A percentile compares a stretch with the other conserved stretches of the same genome.
Evolutionary conservation across 345 rosid genomes (phyloP).

Genomic region (Sapria himalayana): DNA sequence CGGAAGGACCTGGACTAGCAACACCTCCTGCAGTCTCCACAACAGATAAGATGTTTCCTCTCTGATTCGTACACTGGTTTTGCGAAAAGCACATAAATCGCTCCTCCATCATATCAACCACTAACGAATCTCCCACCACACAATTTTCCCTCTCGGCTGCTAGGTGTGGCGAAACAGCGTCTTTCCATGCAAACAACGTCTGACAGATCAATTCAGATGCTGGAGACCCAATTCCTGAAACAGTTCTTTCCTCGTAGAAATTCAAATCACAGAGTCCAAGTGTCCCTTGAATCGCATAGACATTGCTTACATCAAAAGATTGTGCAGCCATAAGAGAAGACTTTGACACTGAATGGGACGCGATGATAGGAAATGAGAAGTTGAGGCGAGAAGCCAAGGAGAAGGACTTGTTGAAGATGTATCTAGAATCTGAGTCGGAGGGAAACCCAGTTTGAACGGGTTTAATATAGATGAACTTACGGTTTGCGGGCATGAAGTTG

Average conservation of each 20-base stretch:
- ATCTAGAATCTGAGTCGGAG: slow-evolving; percentile 68
- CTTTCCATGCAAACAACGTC: slow-evolving; percentile 69
- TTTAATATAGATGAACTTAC: slow-evolving; percentile 52
- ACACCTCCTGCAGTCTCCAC: slow-evolving; percentile 95
- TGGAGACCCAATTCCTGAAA: slow-evolving; percentile 9
- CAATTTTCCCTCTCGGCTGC: slow-evolving; percentile 60
- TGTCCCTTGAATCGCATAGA: not conserved
- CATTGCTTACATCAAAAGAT: slow-evolving; percentile 8
- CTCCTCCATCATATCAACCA: slow-evolving; percentile 24
- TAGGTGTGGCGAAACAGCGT: slow-evolving; percentile 80
- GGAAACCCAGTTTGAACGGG: slow-evolving; percentile 93
- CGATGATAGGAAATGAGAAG: slow-evolving; percentile 17
- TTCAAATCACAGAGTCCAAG: slow-evolving; percentile 29
- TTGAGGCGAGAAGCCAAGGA: slow-evolving; percentile 33
- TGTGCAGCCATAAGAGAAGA: slow-evolving; percentile 37
- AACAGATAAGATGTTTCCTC: slow-evolving; percentile 26
- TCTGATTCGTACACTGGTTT: slow-evolving; percentile 9
- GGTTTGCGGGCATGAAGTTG: not conserved
- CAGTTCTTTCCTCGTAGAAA: slow-evolving; percentile 20
- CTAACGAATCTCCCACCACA: slow-evolving; percentile 19
- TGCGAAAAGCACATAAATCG: slow-evolving; percentile 24
- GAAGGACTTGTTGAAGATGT: slow-evolving; percentile 43
- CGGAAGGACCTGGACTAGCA: slow-evolving; percentile 82
- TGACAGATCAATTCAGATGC: slow-evolving; percentile 34
- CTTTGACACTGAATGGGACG: slow-evolving; percentile 38